phyloP scores from a whole-genome alignment of 768 basidiomycete species.

The Gloeopeniophorella convolvens region DNA sequence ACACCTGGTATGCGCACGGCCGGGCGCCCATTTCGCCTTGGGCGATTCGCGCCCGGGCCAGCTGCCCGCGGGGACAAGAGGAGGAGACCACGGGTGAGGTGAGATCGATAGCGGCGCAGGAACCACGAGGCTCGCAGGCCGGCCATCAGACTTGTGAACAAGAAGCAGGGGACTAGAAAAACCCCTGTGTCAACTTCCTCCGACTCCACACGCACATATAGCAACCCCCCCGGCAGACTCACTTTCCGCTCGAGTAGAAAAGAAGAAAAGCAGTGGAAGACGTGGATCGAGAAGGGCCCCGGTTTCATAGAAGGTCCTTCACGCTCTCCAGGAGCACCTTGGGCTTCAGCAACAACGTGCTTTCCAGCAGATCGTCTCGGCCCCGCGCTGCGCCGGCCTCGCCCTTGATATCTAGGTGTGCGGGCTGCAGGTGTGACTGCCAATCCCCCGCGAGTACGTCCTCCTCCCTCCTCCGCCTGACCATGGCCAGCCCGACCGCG shows the following conservation, averaged over 20 bases:
- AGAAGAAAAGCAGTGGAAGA: slow-evolving; percentile 12
- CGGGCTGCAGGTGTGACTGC: too few relatives aligned
- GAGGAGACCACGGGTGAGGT: slow-evolving; percentile 2
- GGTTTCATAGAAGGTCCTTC: slow-evolving; percentile 20
- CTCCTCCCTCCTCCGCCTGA: slow-evolving; percentile 15
- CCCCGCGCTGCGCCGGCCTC: slow-evolving; percentile 8
- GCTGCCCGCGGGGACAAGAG: slow-evolving; percentile 12
- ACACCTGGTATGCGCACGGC: slow-evolving; percentile 12
- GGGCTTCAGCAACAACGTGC: slow-evolving; percentile 21
- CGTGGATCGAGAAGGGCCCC: slow-evolving; percentile 4
- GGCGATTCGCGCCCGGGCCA: slow-evolving; percentile 6
- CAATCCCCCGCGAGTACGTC: slow-evolving; percentile 1
- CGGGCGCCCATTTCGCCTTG: slow-evolving; percentile 3
- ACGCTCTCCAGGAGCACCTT: slow-evolving; percentile 22
- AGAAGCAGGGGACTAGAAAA: slow-evolving; percentile 9
- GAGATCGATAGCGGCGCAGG: slow-evolving; percentile 2
- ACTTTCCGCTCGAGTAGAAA: slow-evolving; percentile 11
- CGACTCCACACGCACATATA: not conserved
- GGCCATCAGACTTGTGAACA: slow-evolving; percentile 4
- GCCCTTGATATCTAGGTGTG: slow-evolving; percentile 14
- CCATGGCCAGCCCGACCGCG: slow-evolving; percentile 15
- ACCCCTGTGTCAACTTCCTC: not conserved
- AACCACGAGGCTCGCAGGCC: slow-evolving; percentile 12
- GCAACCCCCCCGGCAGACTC: not conserved
- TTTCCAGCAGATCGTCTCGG: slow-evolving; percentile 10